These are phyloP conservation scores for Boeremia exigua DNA, from an alignment of 2,329 filamentous ascomycete species.

Conservation along the genomic window DNA sequence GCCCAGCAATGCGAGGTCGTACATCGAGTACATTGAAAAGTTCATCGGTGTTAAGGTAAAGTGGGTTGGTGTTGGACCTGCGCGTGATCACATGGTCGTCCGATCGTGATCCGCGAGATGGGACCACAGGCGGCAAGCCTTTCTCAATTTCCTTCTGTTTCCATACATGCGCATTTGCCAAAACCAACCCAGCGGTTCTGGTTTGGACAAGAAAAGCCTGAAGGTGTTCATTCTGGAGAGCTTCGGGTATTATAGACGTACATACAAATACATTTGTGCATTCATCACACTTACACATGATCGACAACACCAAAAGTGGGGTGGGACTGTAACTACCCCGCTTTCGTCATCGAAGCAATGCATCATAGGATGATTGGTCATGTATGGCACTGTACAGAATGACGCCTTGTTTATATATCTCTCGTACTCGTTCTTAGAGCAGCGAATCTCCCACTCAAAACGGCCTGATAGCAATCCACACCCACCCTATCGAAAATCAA, in stretches of 20 bases:
- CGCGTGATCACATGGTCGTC: slow-evolving; percentile 68
- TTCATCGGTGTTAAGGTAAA: slow-evolving; percentile 68
- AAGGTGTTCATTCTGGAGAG: not conserved
- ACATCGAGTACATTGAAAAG: slow-evolving; percentile 71
- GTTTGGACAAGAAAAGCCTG: not conserved
- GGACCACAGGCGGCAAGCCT: slow-evolving; percentile 8
- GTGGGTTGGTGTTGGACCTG: slow-evolving; percentile 72
- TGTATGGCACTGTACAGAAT: slow-evolving; percentile 2
- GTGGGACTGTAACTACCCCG: slow-evolving; percentile 18
- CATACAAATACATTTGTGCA: not conserved
- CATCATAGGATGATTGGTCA: slow-evolving; percentile 18
- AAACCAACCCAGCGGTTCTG: not conserved
- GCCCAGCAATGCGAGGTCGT: slow-evolving; percentile 68
- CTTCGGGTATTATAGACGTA: slow-evolving; percentile 7
- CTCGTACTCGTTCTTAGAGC: not conserved
- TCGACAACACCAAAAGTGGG: slow-evolving; percentile 11
- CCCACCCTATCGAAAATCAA: not conserved
- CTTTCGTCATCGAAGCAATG: slow-evolving; percentile 23
- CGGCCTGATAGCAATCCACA: not conserved
- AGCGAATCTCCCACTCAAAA: slow-evolving; percentile 15
- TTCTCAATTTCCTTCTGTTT: not conserved
- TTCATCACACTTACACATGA: not conserved
- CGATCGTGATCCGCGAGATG: slow-evolving; percentile 44
- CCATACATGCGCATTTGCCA: slow-evolving; percentile 4
- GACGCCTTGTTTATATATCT: not conserved